Conservation (phyloP, 768 basidiomycete species). For the Gloeopeniophorella convolvens region DNA sequence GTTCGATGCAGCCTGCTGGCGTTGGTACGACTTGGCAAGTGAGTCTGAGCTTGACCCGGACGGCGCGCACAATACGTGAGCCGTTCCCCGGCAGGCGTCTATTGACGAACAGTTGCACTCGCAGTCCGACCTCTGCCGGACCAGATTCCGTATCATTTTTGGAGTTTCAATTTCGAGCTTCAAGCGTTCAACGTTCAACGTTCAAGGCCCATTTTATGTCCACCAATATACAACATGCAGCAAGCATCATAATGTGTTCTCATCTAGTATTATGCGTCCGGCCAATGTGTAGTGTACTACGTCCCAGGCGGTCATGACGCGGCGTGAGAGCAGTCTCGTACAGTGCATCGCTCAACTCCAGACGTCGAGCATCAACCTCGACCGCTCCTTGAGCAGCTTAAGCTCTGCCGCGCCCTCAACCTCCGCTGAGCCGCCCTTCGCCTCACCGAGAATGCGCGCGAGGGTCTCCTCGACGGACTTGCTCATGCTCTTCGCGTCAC, state of each 20-base stretch:
- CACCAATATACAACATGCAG: background rate
- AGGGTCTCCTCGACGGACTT: constrained; percentile 91
- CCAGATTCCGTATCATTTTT: too few species aligned
- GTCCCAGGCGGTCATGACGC: background rate
- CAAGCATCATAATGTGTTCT: background rate
- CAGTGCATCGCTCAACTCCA: constrained; percentile 54
- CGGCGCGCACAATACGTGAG: too few species aligned
- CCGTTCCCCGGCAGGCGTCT: too few species aligned
- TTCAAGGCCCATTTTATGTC: background rate
- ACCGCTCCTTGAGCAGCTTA: constrained; percentile 93
- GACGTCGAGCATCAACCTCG: constrained; percentile 79
- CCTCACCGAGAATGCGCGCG: constrained; percentile 79
- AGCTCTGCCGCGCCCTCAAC: constrained; percentile 88
- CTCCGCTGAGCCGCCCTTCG: constrained; percentile 84
- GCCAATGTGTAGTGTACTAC: constrained; percentile 10
- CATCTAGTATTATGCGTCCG: constrained; percentile 5
- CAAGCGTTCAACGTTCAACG: too few species aligned
- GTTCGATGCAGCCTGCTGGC: too few species aligned
- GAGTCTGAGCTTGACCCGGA: too few species aligned
- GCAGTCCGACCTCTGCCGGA: too few species aligned
- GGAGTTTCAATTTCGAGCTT: too few species aligned
- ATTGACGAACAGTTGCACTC: too few species aligned
- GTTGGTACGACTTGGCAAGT: too few species aligned
- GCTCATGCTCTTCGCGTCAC: constrained; percentile 95
- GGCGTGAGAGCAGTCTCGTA: background rate